phyloP scores from a whole-genome alignment of 2,329 filamentous ascomycete genomes.

The Colletotrichum tabaci region DNA sequence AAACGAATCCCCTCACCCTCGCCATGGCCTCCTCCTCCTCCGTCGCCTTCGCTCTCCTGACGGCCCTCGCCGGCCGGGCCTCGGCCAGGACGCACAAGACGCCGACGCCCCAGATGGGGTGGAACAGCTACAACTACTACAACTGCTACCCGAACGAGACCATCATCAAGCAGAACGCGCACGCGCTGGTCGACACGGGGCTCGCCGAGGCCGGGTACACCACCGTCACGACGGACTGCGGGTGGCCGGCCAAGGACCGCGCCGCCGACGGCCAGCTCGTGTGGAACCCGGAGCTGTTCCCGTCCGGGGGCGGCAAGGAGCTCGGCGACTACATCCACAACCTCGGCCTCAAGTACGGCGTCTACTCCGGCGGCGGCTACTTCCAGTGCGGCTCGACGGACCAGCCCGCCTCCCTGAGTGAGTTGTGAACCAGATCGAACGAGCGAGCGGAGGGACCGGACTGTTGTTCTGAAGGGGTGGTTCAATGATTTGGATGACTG shows the following conservation, averaged over 20 bases:
- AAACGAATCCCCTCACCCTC: too few species aligned
- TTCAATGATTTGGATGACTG: background rate
- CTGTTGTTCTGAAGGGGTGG: too few species aligned
- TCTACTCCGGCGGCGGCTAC: constrained; percentile 67
- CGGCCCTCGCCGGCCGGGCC: constrained; percentile 20
- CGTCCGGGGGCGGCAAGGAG: constrained; percentile 61
- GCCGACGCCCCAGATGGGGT: constrained; percentile 63
- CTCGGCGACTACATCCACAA: constrained; percentile 65
- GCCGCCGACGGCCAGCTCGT: constrained; percentile 61
- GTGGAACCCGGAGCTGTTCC: constrained; percentile 66
- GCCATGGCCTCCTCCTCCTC: constrained; percentile 17
- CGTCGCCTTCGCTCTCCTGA: constrained; percentile 22
- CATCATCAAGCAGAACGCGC: constrained; percentile 65
- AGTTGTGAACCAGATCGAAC: constrained; percentile 13
- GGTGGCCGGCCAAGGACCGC: constrained; percentile 63
- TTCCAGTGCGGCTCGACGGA: constrained; percentile 60
- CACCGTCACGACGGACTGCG: constrained; percentile 71
- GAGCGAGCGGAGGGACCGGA: rapidly evolving
- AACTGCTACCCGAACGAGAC: constrained; percentile 63
- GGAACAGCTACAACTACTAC: constrained; percentile 74
- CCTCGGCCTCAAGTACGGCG: constrained; percentile 65
- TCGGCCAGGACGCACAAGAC: constrained; percentile 45
- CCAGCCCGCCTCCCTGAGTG: constrained; percentile 61
- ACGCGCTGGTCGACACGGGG: constrained; percentile 67
- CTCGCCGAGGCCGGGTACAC: constrained; percentile 68